Percentiles rank a stretch among this genome's conserved stretches.
phyloP scores from a whole-genome alignment of 108 stramenopile genomes.

The Schizochytrium sp. region DNA sequence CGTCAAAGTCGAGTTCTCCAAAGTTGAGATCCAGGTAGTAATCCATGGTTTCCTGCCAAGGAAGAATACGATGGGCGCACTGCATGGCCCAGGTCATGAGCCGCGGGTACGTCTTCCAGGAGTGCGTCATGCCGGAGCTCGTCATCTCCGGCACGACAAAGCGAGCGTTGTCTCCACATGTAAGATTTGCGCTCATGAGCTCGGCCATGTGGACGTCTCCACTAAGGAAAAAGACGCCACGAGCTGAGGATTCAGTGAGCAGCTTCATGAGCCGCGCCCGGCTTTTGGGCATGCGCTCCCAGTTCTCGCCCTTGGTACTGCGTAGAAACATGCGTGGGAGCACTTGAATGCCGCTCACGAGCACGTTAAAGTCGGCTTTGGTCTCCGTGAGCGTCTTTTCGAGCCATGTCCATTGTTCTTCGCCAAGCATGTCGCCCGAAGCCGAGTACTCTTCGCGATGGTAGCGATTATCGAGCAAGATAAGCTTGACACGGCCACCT shows the following conservation, averaged over 20 bases:
- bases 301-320: constrained; percentile 58
- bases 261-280: constrained; percentile 58
- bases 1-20: constrained; percentile 69
- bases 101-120: constrained; percentile 49
- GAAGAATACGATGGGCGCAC: constrained; percentile 28
- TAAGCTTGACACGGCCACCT: neutral
- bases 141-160: constrained; percentile 57
- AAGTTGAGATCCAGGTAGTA: constrained; percentile 60
- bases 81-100: constrained; percentile 21
- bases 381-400: constrained; percentile 57
- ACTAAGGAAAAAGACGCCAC: constrained; percentile 51
- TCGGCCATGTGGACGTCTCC: constrained; percentile 75
- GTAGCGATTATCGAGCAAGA: constrained; percentile 16
- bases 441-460: neutral
- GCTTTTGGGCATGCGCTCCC: constrained; percentile 59
- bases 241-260: constrained; percentile 51
- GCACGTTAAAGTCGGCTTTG: constrained; percentile 59
- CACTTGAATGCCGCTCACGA: constrained; percentile 64
- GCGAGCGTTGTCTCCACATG: neutral
- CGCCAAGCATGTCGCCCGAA: constrained; percentile 64
- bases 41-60: constrained; percentile 50
- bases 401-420: constrained; percentile 72
- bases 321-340: constrained; percentile 53
- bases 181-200: constrained; percentile 58
- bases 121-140: constrained; percentile 67